Conservation (phyloP, 2,329 filamentous ascomycete genomes). For the Diaporthe ilicicola region DNA sequence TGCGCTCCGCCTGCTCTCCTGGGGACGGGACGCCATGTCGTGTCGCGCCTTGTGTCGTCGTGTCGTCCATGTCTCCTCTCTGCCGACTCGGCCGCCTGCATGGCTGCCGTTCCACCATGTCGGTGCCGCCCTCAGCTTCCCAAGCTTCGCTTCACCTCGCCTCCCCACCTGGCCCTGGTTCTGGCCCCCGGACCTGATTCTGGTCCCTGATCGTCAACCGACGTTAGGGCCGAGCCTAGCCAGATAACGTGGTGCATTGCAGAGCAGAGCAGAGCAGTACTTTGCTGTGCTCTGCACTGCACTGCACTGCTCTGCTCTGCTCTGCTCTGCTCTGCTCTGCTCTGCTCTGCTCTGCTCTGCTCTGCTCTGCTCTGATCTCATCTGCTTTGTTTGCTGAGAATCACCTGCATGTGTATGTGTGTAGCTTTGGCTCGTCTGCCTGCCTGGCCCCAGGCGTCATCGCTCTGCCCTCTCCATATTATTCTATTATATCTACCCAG, state of each 20-base stretch:
- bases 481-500: neutral
- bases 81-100: slow-evolving; percentile 12
- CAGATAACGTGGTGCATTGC: neutral
- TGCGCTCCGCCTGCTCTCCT: neutral
- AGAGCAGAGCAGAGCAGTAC: neutral
- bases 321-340: neutral
- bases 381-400: no score
- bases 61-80: neutral
- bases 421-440: neutral
- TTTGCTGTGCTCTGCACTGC: neutral
- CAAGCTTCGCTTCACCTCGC: neutral
- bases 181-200: neutral
- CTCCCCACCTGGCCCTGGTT: neutral
- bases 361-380: no score
- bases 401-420: neutral
- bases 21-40: neutral
- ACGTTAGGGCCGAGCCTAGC: neutral
- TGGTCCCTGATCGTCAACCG: slow-evolving; percentile 10
- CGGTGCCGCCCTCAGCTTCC: slow-evolving; percentile 20
- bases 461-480: neutral
- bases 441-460: neutral
- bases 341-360: neutral
- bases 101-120: slow-evolving; percentile 25
- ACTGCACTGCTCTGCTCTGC: neutral
- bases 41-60: neutral